Base-by-base conservation (phyloP, 2,329 filamentous ascomycete species). In the Phaeosphaeria sp. region DNA sequence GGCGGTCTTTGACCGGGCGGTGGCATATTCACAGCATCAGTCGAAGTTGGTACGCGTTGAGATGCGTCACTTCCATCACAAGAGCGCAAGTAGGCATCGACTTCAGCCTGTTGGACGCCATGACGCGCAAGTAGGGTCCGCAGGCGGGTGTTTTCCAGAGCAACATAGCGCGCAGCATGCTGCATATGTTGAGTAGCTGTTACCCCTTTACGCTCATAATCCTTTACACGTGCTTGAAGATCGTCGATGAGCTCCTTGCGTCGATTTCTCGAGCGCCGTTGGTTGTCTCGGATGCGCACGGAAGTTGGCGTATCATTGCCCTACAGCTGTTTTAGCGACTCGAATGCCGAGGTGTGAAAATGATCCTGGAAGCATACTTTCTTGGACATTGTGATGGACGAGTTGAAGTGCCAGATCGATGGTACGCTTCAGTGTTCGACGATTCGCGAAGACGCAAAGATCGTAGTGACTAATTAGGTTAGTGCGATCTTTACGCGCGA, bases 171-270 rank as follows among this genome's bases (percentile, higher is more conserved):
- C 1, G 89, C 90, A 1, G 89, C 89, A 39, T 83, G 77, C 73
- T 92, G 90, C 33, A 92, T 86, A 66, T 91, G 88, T 23, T 83
- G 79, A 0, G 87, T 88, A 3, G 88, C 90, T 65, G 88, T 82
- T 44, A 89, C 81, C 11, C 90, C 89, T 33, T 84, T 78, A 21
- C 82, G 78, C 74, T 92, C 88, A 71, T 84, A 90, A 46, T 81
- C 76, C 36, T 86, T 83, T 58, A 89, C 78, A 54, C 85, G 85
- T 54, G 82, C 78, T 75, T 92, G 89, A 23, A 92, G 82, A 50
- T 89, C 86, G 59, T 86, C 79, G 50, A 91, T 78, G 68, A 92
- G 90, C 70, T 91, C 89, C 77, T 89, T 90, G 63, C 87, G 84
- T 27, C 89, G 84, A 27, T 87, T 88, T 41, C 90, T 86, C 13